Percentiles rank a stretch among this genome's conserved stretches.
Evolutionary conservation across 2,329 filamentous ascomycete genomes (phyloP).

Genomic region (Colletotrichum lupini): DNA sequence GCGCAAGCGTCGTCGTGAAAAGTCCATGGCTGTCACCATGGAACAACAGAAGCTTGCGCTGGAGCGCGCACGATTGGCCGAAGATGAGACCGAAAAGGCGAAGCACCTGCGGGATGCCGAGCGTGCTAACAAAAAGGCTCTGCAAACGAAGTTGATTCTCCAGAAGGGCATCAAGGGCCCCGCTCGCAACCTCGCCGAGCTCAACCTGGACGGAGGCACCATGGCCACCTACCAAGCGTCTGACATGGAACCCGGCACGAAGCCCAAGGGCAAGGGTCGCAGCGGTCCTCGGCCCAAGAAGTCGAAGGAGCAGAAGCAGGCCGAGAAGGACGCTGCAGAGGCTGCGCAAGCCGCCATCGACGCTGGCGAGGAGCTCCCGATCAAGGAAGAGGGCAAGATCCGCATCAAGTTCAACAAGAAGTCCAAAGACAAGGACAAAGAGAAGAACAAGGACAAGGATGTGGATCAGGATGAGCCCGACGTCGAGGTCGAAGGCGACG

Average conservation of each 20-base stretch:
- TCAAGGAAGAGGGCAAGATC: slow-evolving; percentile 69
- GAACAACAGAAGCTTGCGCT: slow-evolving; percentile 89
- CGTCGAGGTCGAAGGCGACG: slow-evolving; percentile 50
- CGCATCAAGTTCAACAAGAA: slow-evolving; percentile 72
- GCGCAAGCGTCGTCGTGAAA: slow-evolving; percentile 92
- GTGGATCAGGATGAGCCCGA: slow-evolving; percentile 46
- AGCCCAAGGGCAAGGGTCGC: slow-evolving; percentile 61
- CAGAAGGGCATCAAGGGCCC: slow-evolving; percentile 88
- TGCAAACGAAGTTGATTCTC: slow-evolving; percentile 87
- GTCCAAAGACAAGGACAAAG: slow-evolving; percentile 54
- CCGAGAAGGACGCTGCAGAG: slow-evolving; percentile 85
- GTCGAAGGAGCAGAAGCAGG: slow-evolving; percentile 86
- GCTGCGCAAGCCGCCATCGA: slow-evolving; percentile 88
- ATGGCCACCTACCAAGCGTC: slow-evolving; percentile 85
- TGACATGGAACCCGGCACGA: slow-evolving; percentile 62
- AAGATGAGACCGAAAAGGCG: slow-evolving; percentile 84
- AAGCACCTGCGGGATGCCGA: slow-evolving; percentile 88
- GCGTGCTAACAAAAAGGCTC: slow-evolving; percentile 91
- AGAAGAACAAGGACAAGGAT: slow-evolving; percentile 51
- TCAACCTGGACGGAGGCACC: slow-evolving; percentile 85
- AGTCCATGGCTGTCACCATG: slow-evolving; percentile 92
- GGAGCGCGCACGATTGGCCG: slow-evolving; percentile 79
- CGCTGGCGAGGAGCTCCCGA: slow-evolving; percentile 78
- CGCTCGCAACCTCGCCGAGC: slow-evolving; percentile 72
- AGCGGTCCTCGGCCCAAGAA: slow-evolving; percentile 84